Base-by-base conservation (phyloP, 2,329 filamentous ascomycete genomes). In the Hymenoscyphus fructigenus region DNA sequence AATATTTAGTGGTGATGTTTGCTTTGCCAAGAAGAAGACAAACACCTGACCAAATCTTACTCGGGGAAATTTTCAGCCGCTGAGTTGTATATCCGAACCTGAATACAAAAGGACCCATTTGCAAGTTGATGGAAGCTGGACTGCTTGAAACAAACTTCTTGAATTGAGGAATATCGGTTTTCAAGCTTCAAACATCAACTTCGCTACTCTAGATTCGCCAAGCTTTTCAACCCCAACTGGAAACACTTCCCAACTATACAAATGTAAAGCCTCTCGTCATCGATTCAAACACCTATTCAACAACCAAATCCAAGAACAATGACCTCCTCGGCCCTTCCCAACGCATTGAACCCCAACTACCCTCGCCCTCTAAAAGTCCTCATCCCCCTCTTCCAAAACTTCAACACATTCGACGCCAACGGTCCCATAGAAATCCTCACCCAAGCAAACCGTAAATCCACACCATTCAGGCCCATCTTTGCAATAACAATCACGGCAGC, bases 361-460 rank as follows among this genome's bases (percentile, higher is more conserved):
- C 23, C 47, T 26, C 47, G 47, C 47, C 20, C 47, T 23, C 47
- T 53, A 3, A 53, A 53, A 53, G 47, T 53, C 10, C 47, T 53
- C 47, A 53, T 53, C 3, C 47, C 47, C n/a, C 47, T 53, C 47
- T 53, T 53, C 47, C 20, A 53, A 12, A 53, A 53, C 47, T 53
- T 23, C 47, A 53, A 53, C 20, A 53, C 47, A 3, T 53, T 53
- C 20, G 47, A 53, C 47, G 47, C 20, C 7, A 53, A 53, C 47
- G 47, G 47, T 10, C 47, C 47, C 9, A 53, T 53, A 7, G 47
- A 53, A 26, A 53, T 53, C 1, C 23, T 53, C 20, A 23, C 47
- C 0, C 47, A 26, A 26, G 47, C 47, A 23, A 23, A 26, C 47
- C 47, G 47, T 2, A 53, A 23, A 26, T 23, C 47, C 2, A 5